Percentiles rank a stretch among this genome's conserved stretches.
Conservation (phyloP, 306 rosid genomes). For the Malus fusca region DNA sequence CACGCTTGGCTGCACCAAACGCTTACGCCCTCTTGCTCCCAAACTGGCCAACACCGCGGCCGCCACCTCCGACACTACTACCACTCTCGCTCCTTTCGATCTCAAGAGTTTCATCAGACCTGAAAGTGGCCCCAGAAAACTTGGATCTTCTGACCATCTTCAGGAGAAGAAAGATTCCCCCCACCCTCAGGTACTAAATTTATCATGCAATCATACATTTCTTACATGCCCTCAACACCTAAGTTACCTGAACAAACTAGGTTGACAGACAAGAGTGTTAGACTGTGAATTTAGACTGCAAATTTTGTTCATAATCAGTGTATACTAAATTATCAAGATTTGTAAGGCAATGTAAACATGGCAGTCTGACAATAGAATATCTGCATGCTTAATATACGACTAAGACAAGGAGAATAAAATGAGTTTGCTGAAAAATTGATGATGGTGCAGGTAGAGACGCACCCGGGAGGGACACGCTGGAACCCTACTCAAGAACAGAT, state of each 20-base stretch:
- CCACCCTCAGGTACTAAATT: constrained; percentile 30
- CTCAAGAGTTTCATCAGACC: constrained; percentile 83
- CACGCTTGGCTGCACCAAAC: constrained; percentile 68
- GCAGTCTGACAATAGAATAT: not conserved
- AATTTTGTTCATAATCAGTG: not conserved
- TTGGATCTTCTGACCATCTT: constrained; percentile 21
- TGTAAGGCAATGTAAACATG: not conserved
- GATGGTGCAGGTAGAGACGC: constrained; percentile 52
- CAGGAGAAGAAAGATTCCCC: constrained; percentile 38
- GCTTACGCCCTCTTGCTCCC: constrained; percentile 93
- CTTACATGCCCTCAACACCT: not conserved
- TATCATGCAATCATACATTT: not conserved
- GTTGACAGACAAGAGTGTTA: not conserved
- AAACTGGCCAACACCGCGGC: constrained; percentile 26
- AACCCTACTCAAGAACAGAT: constrained; percentile 97
- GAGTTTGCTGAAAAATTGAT: not conserved
- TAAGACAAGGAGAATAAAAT: not conserved
- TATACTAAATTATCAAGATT: not conserved
- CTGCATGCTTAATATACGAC: not conserved
- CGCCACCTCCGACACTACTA: not conserved
- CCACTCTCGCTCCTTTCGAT: constrained; percentile 43
- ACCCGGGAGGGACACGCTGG: constrained; percentile 92
- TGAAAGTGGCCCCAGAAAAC: constrained; percentile 49
- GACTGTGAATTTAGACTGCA: not conserved
- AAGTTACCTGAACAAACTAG: not conserved